Evolutionary conservation across 208 protist genomes (phyloP), one percentile per base, ranked within the genome.

Genomic region (Trichomonas vaginalis): DNA sequence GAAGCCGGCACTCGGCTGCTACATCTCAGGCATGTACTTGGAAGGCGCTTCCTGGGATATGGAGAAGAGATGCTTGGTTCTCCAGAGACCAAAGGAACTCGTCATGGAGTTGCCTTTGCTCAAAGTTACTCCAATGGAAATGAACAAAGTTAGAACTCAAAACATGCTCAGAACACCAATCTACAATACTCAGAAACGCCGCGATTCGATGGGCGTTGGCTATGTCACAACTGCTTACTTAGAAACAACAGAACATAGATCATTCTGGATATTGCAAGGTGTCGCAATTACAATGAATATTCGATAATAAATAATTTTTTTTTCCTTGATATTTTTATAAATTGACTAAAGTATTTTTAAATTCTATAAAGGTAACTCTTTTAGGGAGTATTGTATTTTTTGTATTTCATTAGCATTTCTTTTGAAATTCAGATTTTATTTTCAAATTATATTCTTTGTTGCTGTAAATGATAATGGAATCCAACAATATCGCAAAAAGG

Each of bases 141-240:
- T 97, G 40, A 98, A 97, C 62, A 98, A 98, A 35, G 96, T 99
- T 32, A 99, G 99, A 97, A 97, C 98, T 48, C 97, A 98, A 40
- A 98, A 98, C 86, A 99, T 98, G 15, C 98, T 99, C 96, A 97
- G 97, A 48, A 99, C 99, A 32, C 99, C 99, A n/a, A 98, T 99
- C 48, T 99, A 99, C 97, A 98, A 99, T 15, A 99, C 99, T 39
- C 98, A 98, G 32, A 98, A 98, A 51, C 97, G 99, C 48, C 97
- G 98, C 17, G 99, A 99, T 96, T 98, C 98, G 15, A 99, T 98
- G 95, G 99, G 99, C 51, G 98, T 99, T 0, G 99, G 99, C n/a
- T 97, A 99, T 0, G 99, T 99, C 23, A 99, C 99, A 96, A 98
- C 98, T 96, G 99, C 99, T 0, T 98, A 99, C 95, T 96, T 99